Percentiles rank a stretch among this genome's conserved stretches.
Evolutionary conservation across 2,329 filamentous ascomycete species (phyloP).

Genomic region (Penicillium sp.): DNA sequence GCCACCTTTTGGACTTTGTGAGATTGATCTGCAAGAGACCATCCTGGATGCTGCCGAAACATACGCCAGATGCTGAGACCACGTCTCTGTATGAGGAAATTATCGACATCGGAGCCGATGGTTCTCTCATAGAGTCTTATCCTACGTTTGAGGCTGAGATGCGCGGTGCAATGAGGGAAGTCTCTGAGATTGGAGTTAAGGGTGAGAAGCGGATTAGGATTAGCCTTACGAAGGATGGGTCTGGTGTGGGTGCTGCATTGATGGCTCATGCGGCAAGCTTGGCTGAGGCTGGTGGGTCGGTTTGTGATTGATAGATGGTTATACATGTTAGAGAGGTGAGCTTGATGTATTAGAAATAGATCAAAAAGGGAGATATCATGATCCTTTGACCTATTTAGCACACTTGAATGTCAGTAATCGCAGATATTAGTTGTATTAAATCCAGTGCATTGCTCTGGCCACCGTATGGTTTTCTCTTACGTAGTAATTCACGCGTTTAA

Average conservation of each 20-base stretch:
- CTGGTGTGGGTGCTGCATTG: slow-evolving; percentile 11
- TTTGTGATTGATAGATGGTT: background rate
- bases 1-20: background rate
- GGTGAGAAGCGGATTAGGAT: slow-evolving; percentile 8
- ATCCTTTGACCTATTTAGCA: too few relatives aligned
- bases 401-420: too few relatives aligned
- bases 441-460: too few relatives aligned
- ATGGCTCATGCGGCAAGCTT: slow-evolving; percentile 9
- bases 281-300: background rate
- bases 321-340: background rate
- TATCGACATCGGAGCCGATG: slow-evolving; percentile 9
- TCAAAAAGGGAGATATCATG: background rate
- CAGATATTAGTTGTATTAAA: too few relatives aligned
- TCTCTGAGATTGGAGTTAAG: background rate
- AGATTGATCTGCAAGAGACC: slow-evolving; percentile 2
- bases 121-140: slow-evolving; percentile 6
- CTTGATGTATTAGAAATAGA: background rate
- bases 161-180: slow-evolving; percentile 6
- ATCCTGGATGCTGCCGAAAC: background rate
- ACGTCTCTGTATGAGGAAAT: background rate
- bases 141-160: slow-evolving; percentile 5
- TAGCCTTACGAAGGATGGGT: slow-evolving; percentile 5
- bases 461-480: too few relatives aligned
- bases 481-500: background rate
- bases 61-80: background rate